Evolutionary conservation across 2,329 filamentous ascomycete species (phyloP).

Genomic region (Fusarium chlamydosporum): DNA sequence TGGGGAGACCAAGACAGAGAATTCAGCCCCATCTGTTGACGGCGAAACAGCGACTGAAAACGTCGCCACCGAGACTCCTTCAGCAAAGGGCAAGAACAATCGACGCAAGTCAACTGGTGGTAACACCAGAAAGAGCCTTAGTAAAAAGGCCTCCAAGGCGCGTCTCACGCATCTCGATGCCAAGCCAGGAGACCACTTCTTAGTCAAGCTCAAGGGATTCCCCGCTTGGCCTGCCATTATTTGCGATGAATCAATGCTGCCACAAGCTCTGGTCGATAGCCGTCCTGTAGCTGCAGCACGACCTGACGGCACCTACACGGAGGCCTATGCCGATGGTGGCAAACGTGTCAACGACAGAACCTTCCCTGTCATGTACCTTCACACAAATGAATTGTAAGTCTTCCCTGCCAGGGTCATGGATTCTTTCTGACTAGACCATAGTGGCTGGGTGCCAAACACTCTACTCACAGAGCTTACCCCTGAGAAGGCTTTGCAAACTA

Average conservation of each 20-base stretch:
- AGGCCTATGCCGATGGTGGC: constrained; percentile 88
- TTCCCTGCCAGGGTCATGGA: neutral
- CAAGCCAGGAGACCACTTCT: constrained; percentile 90
- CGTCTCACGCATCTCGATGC: constrained; percentile 81
- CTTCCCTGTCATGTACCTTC: constrained; percentile 94
- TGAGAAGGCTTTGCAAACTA: constrained; percentile 75
- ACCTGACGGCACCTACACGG: constrained; percentile 86
- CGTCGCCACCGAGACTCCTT: constrained; percentile 50
- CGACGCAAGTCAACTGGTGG: constrained; percentile 82
- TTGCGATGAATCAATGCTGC: constrained; percentile 94
- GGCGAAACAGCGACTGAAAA: constrained; percentile 48
- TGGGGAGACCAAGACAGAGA: constrained; percentile 52
- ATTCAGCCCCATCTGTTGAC: constrained; percentile 46
- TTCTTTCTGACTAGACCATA: constrained; percentile 57
- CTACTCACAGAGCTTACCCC: constrained; percentile 83
- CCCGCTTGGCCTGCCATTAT: constrained; percentile 95
- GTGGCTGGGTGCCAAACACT: constrained; percentile 91
- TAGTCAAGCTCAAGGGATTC: constrained; percentile 94
- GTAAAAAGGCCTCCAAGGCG: constrained; percentile 84
- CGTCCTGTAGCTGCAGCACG: constrained; percentile 88
- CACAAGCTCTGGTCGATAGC: constrained; percentile 78
- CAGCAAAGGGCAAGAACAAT: constrained; percentile 61
- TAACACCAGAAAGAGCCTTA: constrained; percentile 83
- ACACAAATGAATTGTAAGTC: constrained; percentile 97
- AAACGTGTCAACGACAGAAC: constrained; percentile 88